A percentile compares a stretch with the other conserved stretches of the same genome.
These are phyloP conservation scores for Ailanthus altissimus DNA, from an alignment of 345 rosid species.

Conservation along the genomic window DNA sequence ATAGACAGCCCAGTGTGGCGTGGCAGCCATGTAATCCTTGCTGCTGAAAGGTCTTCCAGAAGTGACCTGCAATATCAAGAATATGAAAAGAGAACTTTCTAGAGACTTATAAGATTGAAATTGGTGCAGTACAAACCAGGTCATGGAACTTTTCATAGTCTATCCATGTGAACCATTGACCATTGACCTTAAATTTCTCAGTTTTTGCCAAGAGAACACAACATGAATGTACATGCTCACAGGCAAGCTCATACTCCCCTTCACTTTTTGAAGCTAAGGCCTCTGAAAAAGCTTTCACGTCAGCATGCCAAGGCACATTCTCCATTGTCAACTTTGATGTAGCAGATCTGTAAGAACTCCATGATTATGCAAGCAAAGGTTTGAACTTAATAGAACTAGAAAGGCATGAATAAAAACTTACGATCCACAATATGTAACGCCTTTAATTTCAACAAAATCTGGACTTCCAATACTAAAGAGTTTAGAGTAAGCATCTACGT, in stretches of 20 bases:
- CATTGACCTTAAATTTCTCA: constrained; percentile 76
- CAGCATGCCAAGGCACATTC: constrained; percentile 97
- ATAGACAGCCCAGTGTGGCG: constrained; percentile 94
- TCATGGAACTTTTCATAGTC: constrained; percentile 96
- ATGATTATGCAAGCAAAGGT: constrained; percentile 20
- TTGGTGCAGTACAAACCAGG: constrained; percentile 56
- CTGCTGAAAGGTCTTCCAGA: constrained; percentile 78
- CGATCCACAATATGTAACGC: constrained; percentile 96
- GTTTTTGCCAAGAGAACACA: constrained; percentile 92
- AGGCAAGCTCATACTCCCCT: constrained; percentile 93
- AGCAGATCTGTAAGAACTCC: constrained; percentile 57
- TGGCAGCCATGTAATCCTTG: constrained; percentile 78
- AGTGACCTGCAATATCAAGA: constrained; percentile 55
- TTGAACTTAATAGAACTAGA: constrained; percentile 8
- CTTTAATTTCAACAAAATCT: constrained; percentile 96
- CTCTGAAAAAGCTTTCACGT: constrained; percentile 90
- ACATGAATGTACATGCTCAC: constrained; percentile 94
- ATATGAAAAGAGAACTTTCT: background rate
- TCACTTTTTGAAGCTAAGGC: constrained; percentile 69
- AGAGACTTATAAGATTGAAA: constrained; percentile 2
- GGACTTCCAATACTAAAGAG: constrained; percentile 90
- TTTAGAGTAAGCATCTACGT: constrained; percentile 76
- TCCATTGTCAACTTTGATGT: constrained; percentile 97
- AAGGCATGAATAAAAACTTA: constrained; percentile 34
- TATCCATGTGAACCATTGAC: constrained; percentile 94